These are phyloP conservation scores for Diplosphaera chodatii DNA, from an alignment of 139 green algal species.

Conservation along the genomic window DNA sequence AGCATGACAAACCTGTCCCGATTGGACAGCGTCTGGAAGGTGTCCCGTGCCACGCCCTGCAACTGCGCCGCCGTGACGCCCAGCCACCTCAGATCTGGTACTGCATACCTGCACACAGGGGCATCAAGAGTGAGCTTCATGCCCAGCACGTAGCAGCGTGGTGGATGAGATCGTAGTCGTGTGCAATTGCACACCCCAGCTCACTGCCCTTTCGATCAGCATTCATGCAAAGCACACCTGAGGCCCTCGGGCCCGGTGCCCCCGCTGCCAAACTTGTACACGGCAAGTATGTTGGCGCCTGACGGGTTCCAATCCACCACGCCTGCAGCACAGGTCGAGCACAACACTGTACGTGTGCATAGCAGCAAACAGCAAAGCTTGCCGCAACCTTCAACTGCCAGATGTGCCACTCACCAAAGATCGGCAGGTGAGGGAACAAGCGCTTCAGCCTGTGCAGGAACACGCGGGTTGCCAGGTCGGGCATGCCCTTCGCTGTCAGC, in stretches of 20 bases:
- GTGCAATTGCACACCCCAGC: no score
- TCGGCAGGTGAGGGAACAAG: background rate
- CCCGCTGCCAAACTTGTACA: constrained; percentile 59
- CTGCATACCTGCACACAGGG: constrained; percentile 50
- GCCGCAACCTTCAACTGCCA: no score
- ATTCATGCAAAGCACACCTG: constrained; percentile 13
- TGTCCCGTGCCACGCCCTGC: constrained; percentile 21
- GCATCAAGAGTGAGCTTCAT: no score
- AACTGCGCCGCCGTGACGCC: constrained; percentile 56
- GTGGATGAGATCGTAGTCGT: no score
- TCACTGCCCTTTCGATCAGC: background rate
- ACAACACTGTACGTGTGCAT: no score
- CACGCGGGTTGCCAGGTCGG: constrained; percentile 66
- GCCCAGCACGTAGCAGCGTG: no score
- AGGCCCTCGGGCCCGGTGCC: constrained; percentile 36
- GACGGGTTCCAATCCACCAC: constrained; percentile 90
- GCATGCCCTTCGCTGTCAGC: constrained; percentile 74
- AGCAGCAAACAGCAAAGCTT: no score
- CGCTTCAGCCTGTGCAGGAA: background rate
- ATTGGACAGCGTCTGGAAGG: constrained; percentile 32
- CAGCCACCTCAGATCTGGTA: constrained; percentile 67
- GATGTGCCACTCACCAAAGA: no score
- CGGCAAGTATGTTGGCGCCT: constrained; percentile 36
- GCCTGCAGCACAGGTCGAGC: background rate
- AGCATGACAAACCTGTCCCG: constrained; percentile 17